Evolutionary conservation across 2,329 filamentous ascomycete species (phyloP).

Genomic region (Ampelomyces quisqualis): DNA sequence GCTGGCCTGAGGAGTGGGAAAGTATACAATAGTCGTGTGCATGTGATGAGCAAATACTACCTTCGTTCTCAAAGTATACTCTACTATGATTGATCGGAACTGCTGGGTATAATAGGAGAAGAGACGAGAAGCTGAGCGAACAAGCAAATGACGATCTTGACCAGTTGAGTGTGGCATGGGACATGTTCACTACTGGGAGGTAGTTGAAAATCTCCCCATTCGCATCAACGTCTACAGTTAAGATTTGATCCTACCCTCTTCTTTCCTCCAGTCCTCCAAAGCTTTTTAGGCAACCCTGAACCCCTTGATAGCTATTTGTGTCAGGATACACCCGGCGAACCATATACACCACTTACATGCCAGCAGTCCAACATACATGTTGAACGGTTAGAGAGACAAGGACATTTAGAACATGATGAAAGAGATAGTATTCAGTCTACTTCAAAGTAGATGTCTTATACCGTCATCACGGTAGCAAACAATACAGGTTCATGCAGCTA

Average conservation of each 20-base stretch:
- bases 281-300: conserved; percentile 50
- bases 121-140: conserved; percentile 11
- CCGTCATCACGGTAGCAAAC: background rate
- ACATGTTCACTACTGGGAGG: conserved; percentile 18
- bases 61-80: no score
- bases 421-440: background rate
- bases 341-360: conserved; percentile 30
- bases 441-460: background rate
- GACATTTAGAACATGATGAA: background rate
- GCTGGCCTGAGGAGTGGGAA: no score
- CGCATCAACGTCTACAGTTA: conserved; percentile 9
- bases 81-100: background rate
- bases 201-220: conserved; percentile 2
- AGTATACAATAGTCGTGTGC: no score
- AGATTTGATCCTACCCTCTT: conserved; percentile 15
- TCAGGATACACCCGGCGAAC: background rate
- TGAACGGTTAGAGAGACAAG: background rate
- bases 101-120: conserved; percentile 1
- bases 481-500: no score
- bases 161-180: conserved; percentile 22
- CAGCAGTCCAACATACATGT: conserved; percentile 41
- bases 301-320: conserved; percentile 44
- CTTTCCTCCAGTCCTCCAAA: conserved; percentile 49
- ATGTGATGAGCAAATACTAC: no score
- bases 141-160: conserved; percentile 22